Conservation (phyloP, 129 eudicot species). For the Oenanthe sinensis region DNA sequence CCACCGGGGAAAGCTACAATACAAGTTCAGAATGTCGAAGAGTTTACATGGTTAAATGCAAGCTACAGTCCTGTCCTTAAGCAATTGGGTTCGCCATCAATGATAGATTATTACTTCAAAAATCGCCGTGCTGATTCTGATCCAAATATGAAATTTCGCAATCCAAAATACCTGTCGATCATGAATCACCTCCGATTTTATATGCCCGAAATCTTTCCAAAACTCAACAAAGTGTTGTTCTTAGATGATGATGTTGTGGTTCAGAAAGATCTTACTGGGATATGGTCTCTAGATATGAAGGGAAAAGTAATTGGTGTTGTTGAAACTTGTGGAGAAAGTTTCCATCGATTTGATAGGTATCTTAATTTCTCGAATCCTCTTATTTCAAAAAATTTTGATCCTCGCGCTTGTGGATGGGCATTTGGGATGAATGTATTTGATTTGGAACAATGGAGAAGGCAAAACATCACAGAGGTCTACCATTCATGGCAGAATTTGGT, state of each 20-base stretch:
- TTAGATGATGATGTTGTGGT: constrained; percentile 96
- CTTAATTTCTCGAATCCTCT: constrained; percentile 87
- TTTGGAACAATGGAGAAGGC: constrained; percentile 80
- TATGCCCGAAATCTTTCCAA: constrained; percentile 91
- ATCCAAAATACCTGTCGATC: constrained; percentile 88
- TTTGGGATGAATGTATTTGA: constrained; percentile 93
- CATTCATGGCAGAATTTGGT: constrained; percentile 96
- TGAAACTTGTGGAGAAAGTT: constrained; percentile 90
- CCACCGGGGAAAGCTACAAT: constrained; percentile 74
- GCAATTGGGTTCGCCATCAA: constrained; percentile 74
- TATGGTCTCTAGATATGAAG: constrained; percentile 75
- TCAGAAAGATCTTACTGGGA: constrained; percentile 68
- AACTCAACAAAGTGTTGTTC: constrained; percentile 73
- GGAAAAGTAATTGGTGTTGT: constrained; percentile 96
- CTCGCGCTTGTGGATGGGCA: constrained; percentile 99
- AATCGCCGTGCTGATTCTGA: constrained; percentile 71
- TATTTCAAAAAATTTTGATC: constrained; percentile 72
- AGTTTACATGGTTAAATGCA: constrained; percentile 91
- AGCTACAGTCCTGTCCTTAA: constrained; percentile 93
- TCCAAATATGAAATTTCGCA: constrained; percentile 74
- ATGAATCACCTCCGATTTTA: constrained; percentile 95
- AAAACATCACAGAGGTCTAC: constrained; percentile 86
- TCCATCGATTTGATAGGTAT: constrained; percentile 92
- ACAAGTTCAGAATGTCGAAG: constrained; percentile 82
- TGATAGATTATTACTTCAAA: constrained; percentile 85